Evolutionary conservation across 495 filamentous ascomycete genomes (phyloP).

Genomic region (Hypoxylon lenormandii): DNA sequence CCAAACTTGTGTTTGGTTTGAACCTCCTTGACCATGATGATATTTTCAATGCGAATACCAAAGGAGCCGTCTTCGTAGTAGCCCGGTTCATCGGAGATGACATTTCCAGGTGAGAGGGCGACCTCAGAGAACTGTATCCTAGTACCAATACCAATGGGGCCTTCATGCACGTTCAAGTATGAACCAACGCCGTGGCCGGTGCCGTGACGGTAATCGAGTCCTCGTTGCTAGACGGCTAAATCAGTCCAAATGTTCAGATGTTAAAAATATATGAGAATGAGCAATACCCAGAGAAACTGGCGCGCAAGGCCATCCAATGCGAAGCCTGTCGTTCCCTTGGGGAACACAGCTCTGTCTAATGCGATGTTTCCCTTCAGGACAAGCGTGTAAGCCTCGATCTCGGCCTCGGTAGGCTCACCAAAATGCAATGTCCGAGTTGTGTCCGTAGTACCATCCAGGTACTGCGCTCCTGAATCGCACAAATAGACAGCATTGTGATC

Average conservation of each 20-base stretch:
- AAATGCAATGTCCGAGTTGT: slow-evolving; percentile 95
- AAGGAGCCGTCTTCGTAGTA: slow-evolving; percentile 98
- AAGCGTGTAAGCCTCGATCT: slow-evolving; percentile 91
- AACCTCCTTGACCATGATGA: slow-evolving; percentile 88
- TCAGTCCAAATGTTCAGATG: slow-evolving; percentile 6
- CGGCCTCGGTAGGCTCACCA: slow-evolving; percentile 82
- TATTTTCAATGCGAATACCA: slow-evolving; percentile 97
- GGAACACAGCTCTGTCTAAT: slow-evolving; percentile 87
- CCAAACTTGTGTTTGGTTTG: slow-evolving; percentile 88
- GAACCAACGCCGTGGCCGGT: slow-evolving; percentile 97
- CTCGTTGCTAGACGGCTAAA: slow-evolving; percentile 68
- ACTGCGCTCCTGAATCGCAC: slow-evolving; percentile 97
- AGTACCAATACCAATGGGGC: slow-evolving; percentile 95
- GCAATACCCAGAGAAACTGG: slow-evolving; percentile 84
- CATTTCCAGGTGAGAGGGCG: slow-evolving; percentile 87
- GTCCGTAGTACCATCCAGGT: slow-evolving; percentile 94
- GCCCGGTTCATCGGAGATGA: slow-evolving; percentile 93
- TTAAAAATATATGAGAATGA: background rate
- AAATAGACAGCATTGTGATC: slow-evolving; percentile 91
- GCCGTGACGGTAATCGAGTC: slow-evolving; percentile 94
- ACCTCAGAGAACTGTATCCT: slow-evolving; percentile 92
- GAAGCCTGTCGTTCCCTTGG: slow-evolving; percentile 93
- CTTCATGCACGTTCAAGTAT: slow-evolving; percentile 94
- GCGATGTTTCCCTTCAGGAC: slow-evolving; percentile 97
- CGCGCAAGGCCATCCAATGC: slow-evolving; percentile 89